Evolutionary conservation across 2,329 filamentous ascomycete genomes (phyloP), one percentile per base, ranked within the genome.

Genomic region (Sarocladium brachiariae): DNA sequence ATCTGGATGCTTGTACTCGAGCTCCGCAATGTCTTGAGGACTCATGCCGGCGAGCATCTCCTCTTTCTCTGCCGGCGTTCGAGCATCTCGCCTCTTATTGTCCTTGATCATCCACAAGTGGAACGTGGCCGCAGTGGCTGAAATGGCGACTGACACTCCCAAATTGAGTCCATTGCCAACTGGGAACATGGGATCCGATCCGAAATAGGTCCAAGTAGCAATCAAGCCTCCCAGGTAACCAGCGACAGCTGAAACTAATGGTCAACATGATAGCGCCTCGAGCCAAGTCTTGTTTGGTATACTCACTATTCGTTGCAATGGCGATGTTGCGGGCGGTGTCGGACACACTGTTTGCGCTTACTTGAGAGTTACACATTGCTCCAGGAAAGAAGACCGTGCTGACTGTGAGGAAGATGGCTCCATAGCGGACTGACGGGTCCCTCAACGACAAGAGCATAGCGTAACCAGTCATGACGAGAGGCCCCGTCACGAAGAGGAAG

Each of bases 341-440:
- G 3, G 81, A 82, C 5, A 87, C 76, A 0, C 88, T 83, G 56
- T 88, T 88, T 4, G 83, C 84, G 0, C 83, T 79, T 0, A 78
- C 80, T 51, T 87, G 77, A 0, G 84, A 84, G 55, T 85, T 87
- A 56, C 76, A 78, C 11, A 89, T 73, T 0, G 84, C 74, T 0
- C 83, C 84, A 39, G 81, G 76, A 3, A 77, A 65, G 58, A 86
- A 88, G 3, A 80, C 77, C 0, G 82, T 83, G 7, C 72, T 72
- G 2, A 83, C 78, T 50, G 87, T 81, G 51, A 89, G 64, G 65
- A 89, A 89, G 0, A 83, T 85, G 0, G 84, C 86, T 1, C 76
- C 84, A 25, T 33, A 49, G 14, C 34, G 46, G 21, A 30, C 30
- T 8, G 30, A 24, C 10, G 46, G 46, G 19, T 49, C 39, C n/a